A percentile compares a stretch with the other conserved stretches of the same genome.
phyloP scores from a whole-genome alignment of 306 rosid species.

The Pyrus betulifolia region DNA sequence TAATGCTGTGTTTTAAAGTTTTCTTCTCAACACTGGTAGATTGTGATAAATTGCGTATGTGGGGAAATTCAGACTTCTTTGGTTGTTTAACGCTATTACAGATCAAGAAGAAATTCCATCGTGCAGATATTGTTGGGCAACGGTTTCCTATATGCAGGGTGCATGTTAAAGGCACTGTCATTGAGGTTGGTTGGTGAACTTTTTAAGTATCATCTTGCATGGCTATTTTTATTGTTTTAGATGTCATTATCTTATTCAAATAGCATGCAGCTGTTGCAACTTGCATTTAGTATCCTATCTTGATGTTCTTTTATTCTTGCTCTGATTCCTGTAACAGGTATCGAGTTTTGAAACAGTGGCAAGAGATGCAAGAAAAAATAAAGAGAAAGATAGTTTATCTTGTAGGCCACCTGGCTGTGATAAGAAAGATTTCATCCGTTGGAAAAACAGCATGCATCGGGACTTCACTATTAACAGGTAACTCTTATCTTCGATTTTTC shows the following conservation, averaged over 20 bases:
- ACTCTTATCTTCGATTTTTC: neutral
- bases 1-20: neutral
- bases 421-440: constrained; percentile 41
- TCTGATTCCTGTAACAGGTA: constrained; percentile 44
- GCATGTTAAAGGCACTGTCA: constrained; percentile 37
- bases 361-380: constrained; percentile 14
- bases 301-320: constrained; percentile 5
- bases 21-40: neutral
- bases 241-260: neutral
- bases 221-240: neutral
- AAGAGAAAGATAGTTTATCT: constrained; percentile 23
- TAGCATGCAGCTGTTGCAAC: neutral
- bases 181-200: constrained; percentile 54
- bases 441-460: constrained; percentile 58
- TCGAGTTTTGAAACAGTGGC: constrained; percentile 77
- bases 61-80: neutral
- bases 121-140: constrained; percentile 47
- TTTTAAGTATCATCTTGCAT: neutral
- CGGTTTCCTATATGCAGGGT: constrained; percentile 84
- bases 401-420: constrained; percentile 38
- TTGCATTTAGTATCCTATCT: constrained; percentile 1
- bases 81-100: constrained; percentile 19
- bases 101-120: constrained; percentile 47
- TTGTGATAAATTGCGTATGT: neutral
- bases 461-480: constrained; percentile 90